phyloP scores from a whole-genome alignment of 2,329 filamentous ascomycete species.

The Xenoacremonium recifei region DNA sequence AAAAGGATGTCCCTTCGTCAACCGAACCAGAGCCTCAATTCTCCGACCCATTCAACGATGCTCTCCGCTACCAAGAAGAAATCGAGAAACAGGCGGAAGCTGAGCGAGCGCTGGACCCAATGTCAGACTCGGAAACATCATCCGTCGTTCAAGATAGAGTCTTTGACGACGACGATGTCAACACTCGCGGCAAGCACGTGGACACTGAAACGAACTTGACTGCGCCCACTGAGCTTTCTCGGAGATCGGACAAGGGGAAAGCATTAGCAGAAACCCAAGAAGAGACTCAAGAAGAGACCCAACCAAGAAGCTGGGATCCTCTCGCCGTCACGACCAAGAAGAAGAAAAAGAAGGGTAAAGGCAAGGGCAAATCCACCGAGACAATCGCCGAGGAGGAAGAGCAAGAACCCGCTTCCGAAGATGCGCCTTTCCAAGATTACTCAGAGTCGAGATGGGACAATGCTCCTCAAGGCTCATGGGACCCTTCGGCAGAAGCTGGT shows the following conservation, averaged over 20 bases:
- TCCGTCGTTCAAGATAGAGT: background rate
- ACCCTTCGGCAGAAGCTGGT: slow-evolving; percentile 15
- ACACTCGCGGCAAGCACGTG: background rate
- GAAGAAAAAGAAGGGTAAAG: slow-evolving; percentile 25
- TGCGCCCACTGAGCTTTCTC: background rate
- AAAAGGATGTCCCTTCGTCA: background rate
- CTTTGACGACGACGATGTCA: background rate
- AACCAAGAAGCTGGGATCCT: background rate
- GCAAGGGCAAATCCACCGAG: background rate
- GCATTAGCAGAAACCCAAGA: background rate
- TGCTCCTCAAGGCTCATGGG: slow-evolving; percentile 14
- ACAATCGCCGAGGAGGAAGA: slow-evolving; percentile 9
- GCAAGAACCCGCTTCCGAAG: slow-evolving; percentile 1
- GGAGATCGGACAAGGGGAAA: background rate
- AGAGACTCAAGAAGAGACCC: too few relatives aligned
- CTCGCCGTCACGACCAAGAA: slow-evolving; percentile 18
- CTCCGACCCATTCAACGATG: background rate
- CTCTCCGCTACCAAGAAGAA: background rate
- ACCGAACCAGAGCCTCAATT: background rate
- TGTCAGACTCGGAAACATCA: background rate
- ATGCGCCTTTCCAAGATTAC: background rate
- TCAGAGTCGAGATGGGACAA: slow-evolving; percentile 3
- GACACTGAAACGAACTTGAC: background rate
- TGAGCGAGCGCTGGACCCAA: background rate
- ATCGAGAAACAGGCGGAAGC: too few relatives aligned